Evolutionary conservation across 1,139 yeast species (phyloP), one percentile per base, ranked within the genome.

Genomic region (Geotrichum siamense): DNA sequence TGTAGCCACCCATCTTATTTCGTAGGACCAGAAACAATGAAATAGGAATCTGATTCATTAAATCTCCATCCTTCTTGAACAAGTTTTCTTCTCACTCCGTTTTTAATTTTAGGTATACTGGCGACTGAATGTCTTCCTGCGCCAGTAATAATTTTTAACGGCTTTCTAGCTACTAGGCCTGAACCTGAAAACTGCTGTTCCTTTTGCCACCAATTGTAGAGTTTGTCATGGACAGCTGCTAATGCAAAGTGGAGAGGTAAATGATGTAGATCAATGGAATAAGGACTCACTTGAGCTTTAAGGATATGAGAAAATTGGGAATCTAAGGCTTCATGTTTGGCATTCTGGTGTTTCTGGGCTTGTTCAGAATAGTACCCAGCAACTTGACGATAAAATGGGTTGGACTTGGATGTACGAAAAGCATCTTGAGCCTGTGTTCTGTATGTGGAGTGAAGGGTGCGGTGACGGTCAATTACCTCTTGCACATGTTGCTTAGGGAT

Each of bases 121-220:
- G 51, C 56, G n/a, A 41, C 49, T 21, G 61, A 56, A 42, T 61
- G 65, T 2, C 47, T 43, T 9, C 65, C 65, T 1, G 61, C 54
- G 2, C 65, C 65, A 0, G 64, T 59, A 30, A 61, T 54, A n/a
- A 61, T 46, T 29, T 48, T 53, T 8, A 60, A 42, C n/a, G 53
- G 52, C 4, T 38, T 41, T 21, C 28, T 29, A 4, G 20, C n/a
- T 9, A 33, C 35, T n/a, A n/a, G n/a, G n/a, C 41, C 35, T 5
- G 16, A 29, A n/a, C 32, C 26, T 9, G 30, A 17, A 8, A n/a
- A n/a, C 6, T 13, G 16, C 19, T 22, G 27, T 26, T 46, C 51
- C 3, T 38, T 28, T 3, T 45, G 29, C 51, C 53, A 51, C 56
- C 57, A 51, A 10, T 53, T 49, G 27, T 48, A 48, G n/a, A 57